These are phyloP conservation scores for Fusarium verticillioides DNA, from an alignment of 2,329 filamentous ascomycete genomes.

Conservation along the genomic window DNA sequence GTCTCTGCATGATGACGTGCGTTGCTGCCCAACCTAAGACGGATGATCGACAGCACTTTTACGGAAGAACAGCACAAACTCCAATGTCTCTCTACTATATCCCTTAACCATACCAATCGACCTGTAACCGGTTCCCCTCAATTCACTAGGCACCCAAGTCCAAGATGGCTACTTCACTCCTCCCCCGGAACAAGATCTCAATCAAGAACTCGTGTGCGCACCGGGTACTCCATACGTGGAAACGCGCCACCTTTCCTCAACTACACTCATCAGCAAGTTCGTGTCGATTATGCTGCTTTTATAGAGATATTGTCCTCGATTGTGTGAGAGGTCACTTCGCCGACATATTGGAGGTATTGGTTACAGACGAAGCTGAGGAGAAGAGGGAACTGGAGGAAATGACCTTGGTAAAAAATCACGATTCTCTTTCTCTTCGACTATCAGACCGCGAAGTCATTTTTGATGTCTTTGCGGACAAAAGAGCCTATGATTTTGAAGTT, in stretches of 20 bases:
- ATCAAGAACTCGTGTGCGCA: background rate
- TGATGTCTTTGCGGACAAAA: background rate
- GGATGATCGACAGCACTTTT: too few relatives aligned
- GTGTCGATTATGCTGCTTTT: background rate
- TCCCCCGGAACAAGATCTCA: background rate
- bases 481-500: background rate
- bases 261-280: background rate
- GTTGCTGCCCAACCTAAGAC: background rate
- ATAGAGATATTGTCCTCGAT: background rate
- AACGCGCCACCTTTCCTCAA: background rate
- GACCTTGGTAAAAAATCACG: background rate
- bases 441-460: background rate
- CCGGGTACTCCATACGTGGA: fast-evolving
- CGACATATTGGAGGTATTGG: background rate
- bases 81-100: too few relatives aligned
- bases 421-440: background rate
- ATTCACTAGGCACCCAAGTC: fast-evolving
- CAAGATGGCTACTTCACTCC: background rate
- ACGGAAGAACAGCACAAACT: too few relatives aligned
- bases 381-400: background rate
- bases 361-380: background rate
- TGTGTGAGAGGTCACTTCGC: background rate
- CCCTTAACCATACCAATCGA: too few relatives aligned
- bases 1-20: background rate
- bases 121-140: background rate